Evolutionary conservation across 2,329 filamentous ascomycete genomes (phyloP).

Genomic region (Aureobasidium sp.): DNA sequence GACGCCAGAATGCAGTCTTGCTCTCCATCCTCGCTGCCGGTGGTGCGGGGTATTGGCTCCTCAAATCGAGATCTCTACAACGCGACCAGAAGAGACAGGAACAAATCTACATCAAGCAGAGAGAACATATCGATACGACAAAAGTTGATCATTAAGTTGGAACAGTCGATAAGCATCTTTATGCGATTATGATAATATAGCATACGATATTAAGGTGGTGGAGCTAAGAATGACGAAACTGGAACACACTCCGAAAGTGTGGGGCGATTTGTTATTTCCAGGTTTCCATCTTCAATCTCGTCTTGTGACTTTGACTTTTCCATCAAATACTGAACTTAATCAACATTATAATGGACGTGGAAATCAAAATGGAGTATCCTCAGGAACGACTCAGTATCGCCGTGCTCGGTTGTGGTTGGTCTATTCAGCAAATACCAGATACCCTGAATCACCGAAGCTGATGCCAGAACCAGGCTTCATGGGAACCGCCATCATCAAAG

Average conservation of each 20-base stretch:
- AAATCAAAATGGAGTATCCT: background rate
- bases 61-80: background rate
- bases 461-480: constrained; percentile 15
- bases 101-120: background rate
- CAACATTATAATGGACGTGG: too few relatives aligned
- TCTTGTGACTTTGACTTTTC: background rate
- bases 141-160: background rate
- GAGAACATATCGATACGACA: background rate
- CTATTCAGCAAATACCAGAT: accelerated
- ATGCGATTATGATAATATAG: background rate
- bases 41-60: background rate
- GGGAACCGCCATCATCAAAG: constrained; percentile 19
- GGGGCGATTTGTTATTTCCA: background rate
- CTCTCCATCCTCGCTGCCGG: background rate
- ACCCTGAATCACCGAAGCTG: background rate
- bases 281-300: background rate
- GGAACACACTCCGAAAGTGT: background rate
- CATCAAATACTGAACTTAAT: background rate
- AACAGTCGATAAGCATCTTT: background rate
- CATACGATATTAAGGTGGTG: background rate
- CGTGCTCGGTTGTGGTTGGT: background rate
- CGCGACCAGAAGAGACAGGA: background rate
- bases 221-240: background rate
- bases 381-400: background rate
- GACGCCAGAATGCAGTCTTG: background rate